Evolutionary conservation across 352 stramenopile species (phyloP), one percentile per base, ranked within the genome.

Genomic region (Pythium biforme): DNA sequence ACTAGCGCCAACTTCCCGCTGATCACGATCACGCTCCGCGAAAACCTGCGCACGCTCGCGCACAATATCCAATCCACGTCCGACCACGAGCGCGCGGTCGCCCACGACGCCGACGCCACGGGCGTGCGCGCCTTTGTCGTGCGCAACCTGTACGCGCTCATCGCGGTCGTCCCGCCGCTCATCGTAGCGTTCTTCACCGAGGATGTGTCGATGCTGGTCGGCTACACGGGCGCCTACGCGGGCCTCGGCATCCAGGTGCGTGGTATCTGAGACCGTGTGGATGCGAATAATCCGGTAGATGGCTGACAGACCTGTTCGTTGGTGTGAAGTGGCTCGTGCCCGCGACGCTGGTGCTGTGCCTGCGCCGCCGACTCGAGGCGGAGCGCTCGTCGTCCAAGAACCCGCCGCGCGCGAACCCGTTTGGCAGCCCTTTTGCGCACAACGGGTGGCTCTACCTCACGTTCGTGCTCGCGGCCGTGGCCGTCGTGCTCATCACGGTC

Each of bases 181-280:
- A 59, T 92, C 12, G 81, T 95, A 26, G 86, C 86, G 41, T 86
- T 95, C 71, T 94, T 88, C 69, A 95, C 86, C 3, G 86, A 95
- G 46, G 86, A 95, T 74, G 86, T 95, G 63, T 90, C 83, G 33
- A 92, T 94, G 83, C 79, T 95, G 29, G 85, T 95, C 48, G 83
- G 86, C 52, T 92, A 92, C 67, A 95, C 86, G 8, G 86, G 86
- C 56, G 81, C 84, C 6, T 95, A 95, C 66, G 86, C 86, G 2
- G 86, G 86, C 9, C 76, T 95, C 48, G 83, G 84, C 64, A 95
- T 95, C 60, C 86, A 92, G 76, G 82, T 92, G 68, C 55, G 71
- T 52, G n/a, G n/a, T n/a, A n/a, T n/a, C n/a, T n/a, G n/a, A n/a
- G n/a, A n/a, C n/a, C n/a, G n/a, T n/a, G n/a, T n/a, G n/a, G n/a